Evolutionary conservation across 2,329 filamentous ascomycete genomes (phyloP), one percentile per base, ranked within the genome.

Genomic region (Graphiopsis chlorocephala): DNA sequence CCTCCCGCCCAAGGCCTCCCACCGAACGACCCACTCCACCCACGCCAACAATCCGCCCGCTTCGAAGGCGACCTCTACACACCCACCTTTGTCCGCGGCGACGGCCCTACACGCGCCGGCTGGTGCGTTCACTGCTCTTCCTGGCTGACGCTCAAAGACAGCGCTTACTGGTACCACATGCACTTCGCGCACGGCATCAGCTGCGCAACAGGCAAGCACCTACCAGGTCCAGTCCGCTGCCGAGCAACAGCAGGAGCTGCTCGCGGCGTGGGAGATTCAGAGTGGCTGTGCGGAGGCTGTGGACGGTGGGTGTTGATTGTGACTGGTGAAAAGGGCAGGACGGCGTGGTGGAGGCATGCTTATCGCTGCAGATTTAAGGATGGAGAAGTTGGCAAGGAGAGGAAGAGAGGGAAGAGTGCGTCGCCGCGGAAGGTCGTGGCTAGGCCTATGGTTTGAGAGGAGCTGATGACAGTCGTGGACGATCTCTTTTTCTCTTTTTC

Each of bases 111-210:
- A 81, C 88, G 92, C 48, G 91, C 94, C 76, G 92, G 92, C 3
- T 96, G 92, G 91, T 96, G 92, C 72, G 91, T 91, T 25, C 90
- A 94, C 70, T 96, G 92, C 81, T 93, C 93, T 76, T 90, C 91
- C 2, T 96, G 92, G 92, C 85, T 94, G 62, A 91, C 93, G 17
- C 82, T 96, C 65, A 96, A 95, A 81, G 95, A 96, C 79, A 93
- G 90, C 63, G 92, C 92, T 7, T 96, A 92, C 76, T 96, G 92
- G 92, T 96, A 96, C 77, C 92, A 96, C 80, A 94, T 95, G 82
- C 91, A 89, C 64, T 96, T 95, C 76, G 92, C 90, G 2, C 92
- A 96, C 73, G 92, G 92, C 58, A 92, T 96, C 75, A 92, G 90
- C 73, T 91, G 90, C 29, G 89, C 90, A 4, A 94, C 91, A 0